Evolutionary conservation across 768 basidiomycete species (phyloP), one percentile per base, ranked within the genome.

Genomic region (Clitopilus passeckerianus): DNA sequence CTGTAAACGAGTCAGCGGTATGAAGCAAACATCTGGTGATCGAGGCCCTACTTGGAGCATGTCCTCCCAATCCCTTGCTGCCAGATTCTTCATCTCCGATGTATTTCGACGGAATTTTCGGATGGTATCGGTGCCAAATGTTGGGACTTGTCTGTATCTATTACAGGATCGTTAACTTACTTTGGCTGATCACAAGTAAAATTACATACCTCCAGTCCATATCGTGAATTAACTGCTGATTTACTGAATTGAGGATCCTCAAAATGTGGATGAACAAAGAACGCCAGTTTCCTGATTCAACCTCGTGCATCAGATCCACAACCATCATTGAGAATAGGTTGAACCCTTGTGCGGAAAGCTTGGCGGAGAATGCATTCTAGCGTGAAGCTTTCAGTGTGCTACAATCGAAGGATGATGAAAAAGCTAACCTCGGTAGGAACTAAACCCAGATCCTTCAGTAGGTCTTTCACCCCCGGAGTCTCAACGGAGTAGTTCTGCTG

Each of bases 351-450:
- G 18, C 15, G 10, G 53, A 41, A 6, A 75, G 57, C 0, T 56
- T 58, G 8, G 64, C 34, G 0, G 71, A 57, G 54, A 78, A 78
- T 0, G 74, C 69, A 61, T 75, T 79, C 76, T 79, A 44, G n/a
- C 24, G 15, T 16, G 10, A n/a, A 55, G 6, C n/a, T 55, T 10
- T 57, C 15, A 37, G 9, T 20, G 15, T 34, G 10, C 15, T 16
- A 18, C 14, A 9, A 8, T 0, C 6, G 18, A 24, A 9, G 10
- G 12, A 5, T 12, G 20, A 20, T 12, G 46, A 18, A 10, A 22
- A 15, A 16, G 30, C 68, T 59, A 27, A 75, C 75, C 18, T 41
- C 30, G 6, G 70, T 71, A 0, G 72, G 76, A 0, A 74, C 72
- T 34, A 70, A 58, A 0, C 72, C 75, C 14, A 70, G 59, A 1